Evolutionary conservation across 371 early-diverging fungal species (phyloP), one percentile per base, ranked within the genome.

Genomic region (Mucor sp.): DNA sequence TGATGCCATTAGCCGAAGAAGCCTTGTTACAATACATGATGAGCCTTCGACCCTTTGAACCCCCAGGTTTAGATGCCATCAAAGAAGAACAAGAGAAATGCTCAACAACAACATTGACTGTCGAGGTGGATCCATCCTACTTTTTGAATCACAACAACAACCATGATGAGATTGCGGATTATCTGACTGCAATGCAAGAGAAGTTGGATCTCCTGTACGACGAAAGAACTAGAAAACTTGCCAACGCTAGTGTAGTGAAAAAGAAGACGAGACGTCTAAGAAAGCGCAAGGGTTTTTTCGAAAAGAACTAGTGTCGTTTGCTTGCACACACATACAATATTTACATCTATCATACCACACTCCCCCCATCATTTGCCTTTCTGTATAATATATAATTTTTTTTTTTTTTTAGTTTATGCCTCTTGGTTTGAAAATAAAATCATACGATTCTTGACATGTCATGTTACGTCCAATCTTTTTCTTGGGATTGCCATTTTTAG

Each of bases 141-240:
- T 74, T 68, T 50, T 30, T 68, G 9, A 62, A 71, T 35, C 71
- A 71, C n/a, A 63, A 66, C 25, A 67, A 63, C 21, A 68, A 74
- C 25, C 65, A 67, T 50, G 68, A 70, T 35, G 74, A 70, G 33
- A 70, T 74, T 30, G 60, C 68, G 11, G 71, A 74, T 60, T 74
- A 70, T 66, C 27, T 74, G 27, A 68, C 68, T 9, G 71, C 71
- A 8, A 74, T 74, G 68, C 74, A 74, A 55, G 68, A 74, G 9
- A 70, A 74, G 43, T 37, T 74, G 25, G 63, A 69, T 57, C 32
- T 59, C 19, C 56, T 73, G 12, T 66, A 69, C 27, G 53, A 59
- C n/a, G 63, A 67, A 62, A 58, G 58, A 70, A 39, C n/a, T 3
- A 62, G 50, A 50, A 33, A 39, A 48, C 30, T 57, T n/a, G 23